Conservation (phyloP, 352 stramenopile genomes). For the Phytophthora brassicae region DNA sequence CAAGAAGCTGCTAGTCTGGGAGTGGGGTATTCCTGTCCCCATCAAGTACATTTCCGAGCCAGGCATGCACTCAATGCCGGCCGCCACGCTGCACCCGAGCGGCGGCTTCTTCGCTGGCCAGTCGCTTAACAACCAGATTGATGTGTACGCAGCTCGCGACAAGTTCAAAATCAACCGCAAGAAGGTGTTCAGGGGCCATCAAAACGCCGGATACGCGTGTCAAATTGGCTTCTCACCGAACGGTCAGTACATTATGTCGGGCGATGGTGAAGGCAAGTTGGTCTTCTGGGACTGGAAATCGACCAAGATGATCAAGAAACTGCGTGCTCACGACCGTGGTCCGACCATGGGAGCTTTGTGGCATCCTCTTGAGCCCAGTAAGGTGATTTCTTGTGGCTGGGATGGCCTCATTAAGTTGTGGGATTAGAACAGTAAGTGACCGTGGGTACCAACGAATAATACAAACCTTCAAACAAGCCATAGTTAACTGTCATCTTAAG, state of each 20-base stretch:
- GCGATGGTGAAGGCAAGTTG: constrained; percentile 97
- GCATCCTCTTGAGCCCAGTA: constrained; percentile 97
- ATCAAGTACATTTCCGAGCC: constrained; percentile 99
- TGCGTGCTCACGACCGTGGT: constrained; percentile 91
- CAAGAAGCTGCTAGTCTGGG: constrained; percentile 98
- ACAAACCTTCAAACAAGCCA: neutral
- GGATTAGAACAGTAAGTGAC: constrained; percentile 75
- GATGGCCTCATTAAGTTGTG: constrained; percentile 99
- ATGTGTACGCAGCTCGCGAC: constrained; percentile 95
- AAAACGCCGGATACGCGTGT: constrained; percentile 96
- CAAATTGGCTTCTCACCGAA: constrained; percentile 96
- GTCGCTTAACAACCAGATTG: constrained; percentile 98
- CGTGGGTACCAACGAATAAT: neutral
- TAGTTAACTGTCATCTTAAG: too few relatives aligned
- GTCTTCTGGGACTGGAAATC: constrained; percentile 99
- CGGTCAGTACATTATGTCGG: constrained; percentile 93
- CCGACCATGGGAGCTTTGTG: constrained; percentile 95
- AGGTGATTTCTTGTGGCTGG: constrained; percentile 97
- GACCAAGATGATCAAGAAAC: constrained; percentile 90
- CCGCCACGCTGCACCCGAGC: constrained; percentile 93
- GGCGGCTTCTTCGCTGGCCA: constrained; percentile 94
- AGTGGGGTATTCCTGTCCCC: constrained; percentile 97
- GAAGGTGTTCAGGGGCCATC: constrained; percentile 92
- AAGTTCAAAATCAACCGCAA: constrained; percentile 96
- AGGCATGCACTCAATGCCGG: constrained; percentile 99